These are phyloP conservation scores for Croton laevigatus DNA, from an alignment of 441 rosid genomes.

Conservation along the genomic window DNA sequence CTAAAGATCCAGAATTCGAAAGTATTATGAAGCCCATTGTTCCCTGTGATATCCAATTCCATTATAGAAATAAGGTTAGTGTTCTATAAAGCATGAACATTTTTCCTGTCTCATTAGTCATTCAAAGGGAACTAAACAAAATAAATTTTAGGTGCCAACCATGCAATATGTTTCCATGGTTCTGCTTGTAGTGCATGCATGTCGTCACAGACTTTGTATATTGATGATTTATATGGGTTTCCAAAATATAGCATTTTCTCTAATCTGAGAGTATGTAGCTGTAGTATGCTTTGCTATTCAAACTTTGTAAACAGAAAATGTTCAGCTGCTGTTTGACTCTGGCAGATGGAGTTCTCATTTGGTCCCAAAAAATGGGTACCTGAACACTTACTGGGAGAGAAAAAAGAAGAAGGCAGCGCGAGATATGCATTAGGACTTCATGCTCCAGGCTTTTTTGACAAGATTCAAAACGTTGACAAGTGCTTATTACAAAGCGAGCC, in stretches of 20 bases:
- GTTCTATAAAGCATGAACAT: background rate
- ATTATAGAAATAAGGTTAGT: slow-evolving; percentile 84
- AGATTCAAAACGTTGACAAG: slow-evolving; percentile 69
- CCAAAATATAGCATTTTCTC: background rate
- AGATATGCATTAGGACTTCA: slow-evolving; percentile 77
- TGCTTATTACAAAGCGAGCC: slow-evolving; percentile 88
- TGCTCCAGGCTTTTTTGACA: slow-evolving; percentile 89
- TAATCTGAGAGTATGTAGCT: background rate
- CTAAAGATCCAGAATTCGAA: slow-evolving; percentile 38
- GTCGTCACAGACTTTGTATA: background rate
- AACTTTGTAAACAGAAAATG: background rate
- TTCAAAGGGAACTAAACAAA: background rate
- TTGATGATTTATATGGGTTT: background rate
- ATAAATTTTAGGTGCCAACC: background rate
- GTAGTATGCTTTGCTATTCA: background rate
- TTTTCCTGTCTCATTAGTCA: background rate
- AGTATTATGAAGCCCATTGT: slow-evolving; percentile 68
- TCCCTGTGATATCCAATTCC: slow-evolving; percentile 73
- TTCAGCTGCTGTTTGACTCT: slow-evolving; percentile 17
- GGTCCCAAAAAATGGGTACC: slow-evolving; percentile 83
- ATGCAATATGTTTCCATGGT: background rate
- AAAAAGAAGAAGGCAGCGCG: slow-evolving; percentile 43
- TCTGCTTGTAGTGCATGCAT: background rate
- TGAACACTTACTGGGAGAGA: slow-evolving; percentile 49
- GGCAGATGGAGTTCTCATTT: slow-evolving; percentile 93